Percentiles rank a stretch among this genome's conserved stretches.
Evolutionary conservation across 78 protist species (phyloP).

Genomic region (Planoprotostelium fungivorum): DNA sequence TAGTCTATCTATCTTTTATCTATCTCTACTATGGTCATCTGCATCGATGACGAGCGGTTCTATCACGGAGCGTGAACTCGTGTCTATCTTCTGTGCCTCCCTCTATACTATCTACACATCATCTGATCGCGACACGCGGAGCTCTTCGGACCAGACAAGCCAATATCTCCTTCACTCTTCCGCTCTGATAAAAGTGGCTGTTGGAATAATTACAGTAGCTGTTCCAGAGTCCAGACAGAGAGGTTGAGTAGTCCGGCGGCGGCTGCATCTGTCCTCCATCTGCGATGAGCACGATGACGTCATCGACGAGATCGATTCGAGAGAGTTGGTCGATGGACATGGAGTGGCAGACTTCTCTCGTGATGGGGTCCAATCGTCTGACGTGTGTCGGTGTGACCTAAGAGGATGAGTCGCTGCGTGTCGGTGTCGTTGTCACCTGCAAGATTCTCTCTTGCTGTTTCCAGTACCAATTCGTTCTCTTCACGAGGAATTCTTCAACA

Average conservation of each 20-base stretch:
- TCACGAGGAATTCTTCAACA: neutral
- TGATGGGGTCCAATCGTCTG: neutral
- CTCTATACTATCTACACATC: too few species aligned
- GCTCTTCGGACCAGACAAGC: too few species aligned
- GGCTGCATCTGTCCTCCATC: neutral
- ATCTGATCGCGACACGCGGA: too few species aligned
- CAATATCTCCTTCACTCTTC: too few species aligned
- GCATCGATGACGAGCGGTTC: too few species aligned
- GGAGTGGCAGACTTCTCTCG: neutral
- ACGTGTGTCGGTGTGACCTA: neutral
- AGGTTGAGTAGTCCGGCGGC: neutral
- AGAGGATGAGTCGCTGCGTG: neutral
- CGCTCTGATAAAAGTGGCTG: neutral
- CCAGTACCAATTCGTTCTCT: neutral
- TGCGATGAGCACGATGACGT: neutral
- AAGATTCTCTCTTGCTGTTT: neutral
- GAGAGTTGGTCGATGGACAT: neutral
- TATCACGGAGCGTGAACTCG: too few species aligned
- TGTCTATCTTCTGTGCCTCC: too few species aligned
- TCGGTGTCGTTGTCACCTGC: neutral
- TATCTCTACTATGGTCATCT: too few species aligned
- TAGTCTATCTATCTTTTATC: too few species aligned
- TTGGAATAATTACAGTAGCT: neutral
- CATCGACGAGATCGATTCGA: neutral
- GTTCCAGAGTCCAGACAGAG: neutral